Conservation (phyloP, 1,284 basidiomycete species). For the Cutaneotrichosporon daszewskae region DNA sequence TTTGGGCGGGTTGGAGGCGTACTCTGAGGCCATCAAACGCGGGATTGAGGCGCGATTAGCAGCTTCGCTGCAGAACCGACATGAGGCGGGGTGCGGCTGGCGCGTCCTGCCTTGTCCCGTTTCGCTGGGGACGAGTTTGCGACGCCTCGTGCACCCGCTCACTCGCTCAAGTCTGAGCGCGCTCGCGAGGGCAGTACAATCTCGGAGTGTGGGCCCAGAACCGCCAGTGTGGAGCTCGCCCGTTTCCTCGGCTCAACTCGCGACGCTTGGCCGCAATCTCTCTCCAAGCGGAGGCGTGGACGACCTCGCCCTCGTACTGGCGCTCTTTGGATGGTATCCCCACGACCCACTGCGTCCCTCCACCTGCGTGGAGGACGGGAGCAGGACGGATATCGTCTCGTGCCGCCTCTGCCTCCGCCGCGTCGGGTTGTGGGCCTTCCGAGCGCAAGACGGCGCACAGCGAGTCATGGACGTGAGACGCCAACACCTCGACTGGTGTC, state of each 20-base stretch:
- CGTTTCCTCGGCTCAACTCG: slow-evolving; percentile 1
- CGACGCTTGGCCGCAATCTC: slow-evolving; percentile 3
- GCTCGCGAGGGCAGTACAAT: slow-evolving; percentile 19
- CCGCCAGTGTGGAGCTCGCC: slow-evolving; percentile 5
- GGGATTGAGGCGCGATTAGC: slow-evolving; percentile 27
- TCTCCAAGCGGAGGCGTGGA: neutral
- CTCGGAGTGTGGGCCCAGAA: slow-evolving; percentile 12
- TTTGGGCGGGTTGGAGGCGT: slow-evolving; percentile 8
- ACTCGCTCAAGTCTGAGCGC: slow-evolving; percentile 20
- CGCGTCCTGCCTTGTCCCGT: slow-evolving; percentile 7
- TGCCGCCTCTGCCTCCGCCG: slow-evolving; percentile 35
- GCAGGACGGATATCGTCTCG: slow-evolving; percentile 28
- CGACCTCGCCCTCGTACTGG: slow-evolving; percentile 16
- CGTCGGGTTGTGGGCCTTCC: slow-evolving; percentile 34
- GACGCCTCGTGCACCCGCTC: slow-evolving; percentile 24
- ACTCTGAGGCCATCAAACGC: slow-evolving; percentile 2
- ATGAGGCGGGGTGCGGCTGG: slow-evolving; percentile 30
- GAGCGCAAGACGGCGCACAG: neutral
- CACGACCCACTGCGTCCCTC: slow-evolving; percentile 24
- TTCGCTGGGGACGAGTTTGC: slow-evolving; percentile 16
- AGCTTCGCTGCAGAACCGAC: slow-evolving; percentile 13
- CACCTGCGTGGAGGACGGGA: slow-evolving; percentile 4
- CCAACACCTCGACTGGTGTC: slow-evolving; percentile 39
- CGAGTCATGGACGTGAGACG: slow-evolving; percentile 24
- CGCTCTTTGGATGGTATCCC: slow-evolving; percentile 41